Base-by-base conservation (phyloP, 345 rosid genomes). In the Euphorbia lathyris region DNA sequence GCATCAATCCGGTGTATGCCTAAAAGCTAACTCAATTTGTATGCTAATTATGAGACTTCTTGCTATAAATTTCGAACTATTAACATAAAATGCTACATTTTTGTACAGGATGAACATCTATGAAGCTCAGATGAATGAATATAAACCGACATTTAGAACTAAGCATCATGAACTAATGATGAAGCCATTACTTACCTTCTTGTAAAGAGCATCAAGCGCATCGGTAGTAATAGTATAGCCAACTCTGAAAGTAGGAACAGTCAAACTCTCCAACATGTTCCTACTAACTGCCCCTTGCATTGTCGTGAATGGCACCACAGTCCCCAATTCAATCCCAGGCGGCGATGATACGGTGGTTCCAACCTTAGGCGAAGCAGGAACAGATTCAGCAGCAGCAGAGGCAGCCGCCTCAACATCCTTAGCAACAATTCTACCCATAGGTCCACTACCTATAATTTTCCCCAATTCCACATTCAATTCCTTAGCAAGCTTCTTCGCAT, bases 401-500 rank as follows among this genome's bases (percentile, higher is more conserved):
- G 82, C 86, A 13, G 88, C 93, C 0, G 87, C 89, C 75, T 91
- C 96, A 38, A 92, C 97, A 72, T 95, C 97, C 80, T 93, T 91
- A 36, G 98, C 96, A 72, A 93, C 98, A 79, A 93, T 91, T 77
- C 98, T 91, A 22, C 98, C 98, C 85, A 79, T 65, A 0, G 98
- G 98, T 1, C 98, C 98, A 84, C 88, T 89, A 38, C 96, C 97
- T 60, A 76, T 79, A 5, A 95, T 70, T 70, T 68, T 75, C 70
- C 67, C 83, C 77, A 95, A 76, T 50, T 91, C 97, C 69, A 91
- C 82, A 61, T 95, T 92, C 84, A 92, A 73, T 58, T 94, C 98
- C 72, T 88, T 92, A 0, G 96, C 96, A 71, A 88, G 72, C 79
- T 88, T 95, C 87, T 92, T 92, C 9, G 96, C 97, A 45, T 86